Conservation (phyloP, 202 grass and related monocot genomes). For the Panicum hallii region DNA sequence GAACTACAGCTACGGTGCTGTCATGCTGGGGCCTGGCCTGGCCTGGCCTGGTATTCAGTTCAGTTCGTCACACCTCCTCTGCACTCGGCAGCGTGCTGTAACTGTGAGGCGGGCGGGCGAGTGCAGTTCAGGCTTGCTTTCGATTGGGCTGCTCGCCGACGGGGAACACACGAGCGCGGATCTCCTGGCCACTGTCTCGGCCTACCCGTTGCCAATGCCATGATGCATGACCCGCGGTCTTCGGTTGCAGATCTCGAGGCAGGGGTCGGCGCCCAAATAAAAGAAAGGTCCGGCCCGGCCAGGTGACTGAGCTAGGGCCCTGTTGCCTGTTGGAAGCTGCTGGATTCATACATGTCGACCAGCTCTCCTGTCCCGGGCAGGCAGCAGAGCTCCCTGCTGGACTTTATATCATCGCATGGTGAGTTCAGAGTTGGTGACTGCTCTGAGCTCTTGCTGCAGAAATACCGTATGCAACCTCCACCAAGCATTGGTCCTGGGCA, state of each 20-base stretch:
- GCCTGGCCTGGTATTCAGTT: background rate
- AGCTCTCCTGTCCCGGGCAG: too few relatives aligned
- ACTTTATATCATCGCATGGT: background rate
- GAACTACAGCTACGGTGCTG: background rate
- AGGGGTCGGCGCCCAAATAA: background rate
- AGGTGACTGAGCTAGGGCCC: too few relatives aligned
- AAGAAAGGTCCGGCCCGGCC: too few relatives aligned
- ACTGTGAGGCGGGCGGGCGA: too few relatives aligned
- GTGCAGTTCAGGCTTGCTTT: background rate
- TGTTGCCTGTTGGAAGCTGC: too few relatives aligned
- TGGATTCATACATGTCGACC: too few relatives aligned
- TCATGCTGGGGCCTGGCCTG: too few relatives aligned
- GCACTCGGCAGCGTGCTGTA: too few relatives aligned
- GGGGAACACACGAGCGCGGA: slow-evolving; percentile 59
- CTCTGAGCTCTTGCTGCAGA: background rate
- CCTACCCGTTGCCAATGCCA: background rate
- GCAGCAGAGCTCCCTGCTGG: too few relatives aligned
- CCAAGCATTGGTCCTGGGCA: background rate
- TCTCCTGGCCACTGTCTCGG: slow-evolving; percentile 41
- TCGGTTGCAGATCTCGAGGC: slow-evolving; percentile 34
- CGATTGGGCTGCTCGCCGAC: slow-evolving; percentile 34
- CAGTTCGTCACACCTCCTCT: too few relatives aligned
- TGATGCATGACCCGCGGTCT: slow-evolving; percentile 9
- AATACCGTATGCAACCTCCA: background rate
- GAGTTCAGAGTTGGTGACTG: background rate